A percentile compares a stretch with the other conserved stretches of the same genome.
These are phyloP conservation scores for Stagonosporopsis rhizophila DNA, from an alignment of 2,329 filamentous ascomycete species.

Conservation along the genomic window DNA sequence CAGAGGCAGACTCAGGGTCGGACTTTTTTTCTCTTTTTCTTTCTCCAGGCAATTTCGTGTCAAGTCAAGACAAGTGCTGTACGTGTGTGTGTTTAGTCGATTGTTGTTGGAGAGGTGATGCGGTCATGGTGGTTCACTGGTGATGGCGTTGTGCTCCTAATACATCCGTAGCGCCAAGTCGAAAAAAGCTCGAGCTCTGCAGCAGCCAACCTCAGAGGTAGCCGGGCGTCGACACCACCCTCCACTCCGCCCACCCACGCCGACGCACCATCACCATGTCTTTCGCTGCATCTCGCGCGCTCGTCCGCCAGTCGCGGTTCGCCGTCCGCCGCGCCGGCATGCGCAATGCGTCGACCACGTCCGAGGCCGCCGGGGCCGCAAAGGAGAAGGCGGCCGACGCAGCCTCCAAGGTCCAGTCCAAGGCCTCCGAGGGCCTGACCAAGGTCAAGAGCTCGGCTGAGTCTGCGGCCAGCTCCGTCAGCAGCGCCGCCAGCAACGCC, in stretches of 20 bases:
- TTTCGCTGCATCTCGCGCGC: conserved; percentile 55
- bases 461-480: conserved; percentile 76
- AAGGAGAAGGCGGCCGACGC: conserved; percentile 54
- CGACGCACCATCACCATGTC: conserved; percentile 52
- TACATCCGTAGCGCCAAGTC: conserved; percentile 10
- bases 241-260: conserved; percentile 19
- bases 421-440: conserved; percentile 84
- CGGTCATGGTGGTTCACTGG: not conserved
- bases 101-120: too few relatives aligned
- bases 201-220: conserved; percentile 5
- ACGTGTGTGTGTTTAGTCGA: too few relatives aligned
- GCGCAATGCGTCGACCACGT: conserved; percentile 59
- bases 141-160: conserved; percentile 2
- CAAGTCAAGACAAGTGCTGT: too few relatives aligned
- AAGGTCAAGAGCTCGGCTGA: conserved; percentile 82
- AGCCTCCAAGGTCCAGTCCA: conserved; percentile 69
- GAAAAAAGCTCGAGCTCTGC: conserved; percentile 18
- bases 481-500: conserved; percentile 63
- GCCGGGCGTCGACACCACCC: conserved; percentile 8
- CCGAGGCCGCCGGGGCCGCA: conserved; percentile 55
- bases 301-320: conserved; percentile 55
- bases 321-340: conserved; percentile 52
- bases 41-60: too few relatives aligned
- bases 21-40: too few relatives aligned
- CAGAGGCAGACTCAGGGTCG: too few relatives aligned